Base-by-base conservation (phyloP, 2,329 filamentous ascomycete genomes). In the Penicillium hesseltinei region DNA sequence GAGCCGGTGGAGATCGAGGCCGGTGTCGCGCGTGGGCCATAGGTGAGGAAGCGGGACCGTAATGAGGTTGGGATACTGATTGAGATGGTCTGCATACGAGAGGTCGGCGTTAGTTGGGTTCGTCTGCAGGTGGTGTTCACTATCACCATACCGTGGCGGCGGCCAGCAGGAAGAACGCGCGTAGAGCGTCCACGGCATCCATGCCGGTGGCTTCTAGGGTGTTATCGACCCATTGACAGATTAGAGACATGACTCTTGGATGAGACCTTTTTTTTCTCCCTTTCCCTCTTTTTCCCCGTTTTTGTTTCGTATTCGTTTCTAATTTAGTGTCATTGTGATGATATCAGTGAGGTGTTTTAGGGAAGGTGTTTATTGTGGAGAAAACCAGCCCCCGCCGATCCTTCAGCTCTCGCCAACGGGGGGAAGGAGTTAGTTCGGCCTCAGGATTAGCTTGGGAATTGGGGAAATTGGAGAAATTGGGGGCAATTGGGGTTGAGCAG, bases 41-140 rank as follows among this genome's bases (percentile, higher is more conserved):
- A 88, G 47, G 79, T 74, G 50, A 88, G 76, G 69, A 87, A 87
- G 51, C 84, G 83, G 56, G 67, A 64, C 62, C 78, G 78, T 48
- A 87, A 73, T 43, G 78, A 69, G 57, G 82, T 80, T 42, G 82
- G 71, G 60, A 77, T 71, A 69, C 79, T 80, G 59, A 84, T 74
- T 48, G 80, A 69, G 52, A 87, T 68, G 35, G 84, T 75, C 71
- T 79, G 66, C 56, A 46, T 49, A 53, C 33, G 29, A 42, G 51
- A 36, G 54, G 36, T 38, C 38, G 31, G 49, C 39, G 29, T 50
- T 57, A 57, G 49, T 62, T 62, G 56, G 65, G 54, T 53, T 57
- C 54, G 48, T 60, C 61, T 63, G 53, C 51, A 56, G 19, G 52
- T 23, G 42, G 84, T 73, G 70, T 77, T 66, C 54, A 51, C 60